Conservation (phyloP, 1,284 basidiomycete genomes). For the Moniliella sp. region DNA sequence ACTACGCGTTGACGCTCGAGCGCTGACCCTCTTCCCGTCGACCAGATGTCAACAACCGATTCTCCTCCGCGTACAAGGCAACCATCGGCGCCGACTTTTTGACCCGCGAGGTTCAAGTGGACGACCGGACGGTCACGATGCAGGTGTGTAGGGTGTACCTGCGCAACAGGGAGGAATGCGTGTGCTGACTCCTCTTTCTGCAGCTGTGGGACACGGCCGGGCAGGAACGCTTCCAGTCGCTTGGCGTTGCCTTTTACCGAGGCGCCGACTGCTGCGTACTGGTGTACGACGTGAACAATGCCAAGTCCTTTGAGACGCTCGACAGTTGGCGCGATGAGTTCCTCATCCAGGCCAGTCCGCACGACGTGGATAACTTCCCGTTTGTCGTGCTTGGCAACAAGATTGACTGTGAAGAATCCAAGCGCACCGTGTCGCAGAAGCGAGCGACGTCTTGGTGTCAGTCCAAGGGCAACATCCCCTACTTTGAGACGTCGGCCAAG, state of each 20-base stretch:
- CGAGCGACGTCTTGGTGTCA: slow-evolving; percentile 99
- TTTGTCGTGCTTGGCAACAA: slow-evolving; percentile 81
- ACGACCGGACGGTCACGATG: slow-evolving; percentile 94
- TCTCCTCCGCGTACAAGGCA: slow-evolving; percentile 90
- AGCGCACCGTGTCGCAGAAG: slow-evolving; percentile 95
- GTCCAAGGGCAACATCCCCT: slow-evolving; percentile 95
- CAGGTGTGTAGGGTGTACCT: slow-evolving; percentile 44
- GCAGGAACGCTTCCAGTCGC: slow-evolving; percentile 93
- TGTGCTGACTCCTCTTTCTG: no score
- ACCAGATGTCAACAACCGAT: slow-evolving; percentile 83
- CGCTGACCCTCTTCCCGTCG: no score
- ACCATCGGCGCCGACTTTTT: slow-evolving; percentile 40
- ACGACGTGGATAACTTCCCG: slow-evolving; percentile 95
- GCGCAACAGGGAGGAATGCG: no score
- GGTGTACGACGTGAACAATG: slow-evolving; percentile 94
- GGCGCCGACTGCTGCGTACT: slow-evolving; percentile 97
- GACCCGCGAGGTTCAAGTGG: slow-evolving; percentile 96
- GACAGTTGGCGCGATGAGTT: slow-evolving; percentile 33
- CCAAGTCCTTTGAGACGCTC: slow-evolving; percentile 81
- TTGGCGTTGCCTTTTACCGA: slow-evolving; percentile 94
- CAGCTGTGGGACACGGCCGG: slow-evolving; percentile 91
- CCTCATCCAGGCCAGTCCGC: slow-evolving; percentile 59
- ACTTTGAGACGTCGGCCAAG: slow-evolving; percentile 98
- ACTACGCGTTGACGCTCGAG: no score
- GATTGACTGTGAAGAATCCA: slow-evolving; percentile 97